Conservation (phyloP, 139 green algal species). For the Coelastrella sp. region DNA sequence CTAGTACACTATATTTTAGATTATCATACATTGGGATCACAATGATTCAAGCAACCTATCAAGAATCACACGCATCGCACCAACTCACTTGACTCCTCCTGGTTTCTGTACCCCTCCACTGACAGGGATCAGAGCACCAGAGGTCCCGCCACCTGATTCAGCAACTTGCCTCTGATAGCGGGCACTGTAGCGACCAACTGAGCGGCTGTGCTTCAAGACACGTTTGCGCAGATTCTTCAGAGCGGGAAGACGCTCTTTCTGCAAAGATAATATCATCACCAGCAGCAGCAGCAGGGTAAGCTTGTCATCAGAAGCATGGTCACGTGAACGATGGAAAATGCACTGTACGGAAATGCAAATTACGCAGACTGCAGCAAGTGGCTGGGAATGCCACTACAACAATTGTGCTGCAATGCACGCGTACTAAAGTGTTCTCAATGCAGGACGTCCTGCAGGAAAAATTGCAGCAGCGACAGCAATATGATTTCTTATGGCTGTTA, state of each 20-base stretch:
- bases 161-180: not conserved
- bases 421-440: no score
- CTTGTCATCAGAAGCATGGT: no score
- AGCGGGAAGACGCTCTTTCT: conserved; percentile 34
- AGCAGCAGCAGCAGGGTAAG: not conserved
- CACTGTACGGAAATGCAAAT: no score
- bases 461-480: no score
- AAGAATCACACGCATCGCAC: not conserved
- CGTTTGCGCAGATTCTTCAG: not conserved
- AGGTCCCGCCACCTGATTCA: not conserved
- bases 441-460: no score
- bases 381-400: no score
- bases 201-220: conserved; percentile 3
- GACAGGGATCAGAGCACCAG: not conserved
- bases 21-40: no score
- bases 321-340: no score
- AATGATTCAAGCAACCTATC: not conserved
- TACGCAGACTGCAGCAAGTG: no score
- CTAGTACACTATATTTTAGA: no score
- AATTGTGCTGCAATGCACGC: no score
- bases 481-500: no score
- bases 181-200: not conserved
- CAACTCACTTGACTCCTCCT: conserved; percentile 1
- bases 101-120: not conserved
- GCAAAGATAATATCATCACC: not conserved